Evolutionary conservation across 2,329 filamentous ascomycete genomes (phyloP).

Genomic region (Plectosphaerella sp.): DNA sequence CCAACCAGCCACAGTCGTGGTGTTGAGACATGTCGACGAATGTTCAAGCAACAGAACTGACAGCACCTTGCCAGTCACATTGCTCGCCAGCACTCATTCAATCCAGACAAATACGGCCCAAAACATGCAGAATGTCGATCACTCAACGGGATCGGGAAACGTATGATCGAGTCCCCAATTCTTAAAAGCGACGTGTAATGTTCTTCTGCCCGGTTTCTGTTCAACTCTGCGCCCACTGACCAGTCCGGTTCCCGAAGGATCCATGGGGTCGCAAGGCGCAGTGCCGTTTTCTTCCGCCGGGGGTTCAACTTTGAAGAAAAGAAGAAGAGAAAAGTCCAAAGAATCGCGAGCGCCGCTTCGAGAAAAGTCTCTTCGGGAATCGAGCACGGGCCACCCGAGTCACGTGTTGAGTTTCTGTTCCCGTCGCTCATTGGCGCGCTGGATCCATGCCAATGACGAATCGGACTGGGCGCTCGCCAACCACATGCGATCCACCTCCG

Average conservation of each 20-base stretch:
- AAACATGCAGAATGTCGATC: slow-evolving; percentile 41
- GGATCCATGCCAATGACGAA: too few species aligned
- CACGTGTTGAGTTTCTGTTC: neutral
- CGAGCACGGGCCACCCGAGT: neutral
- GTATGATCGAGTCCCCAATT: slow-evolving; percentile 55
- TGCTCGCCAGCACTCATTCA: too few species aligned
- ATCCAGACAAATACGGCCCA: too few species aligned
- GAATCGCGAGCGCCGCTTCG: too few species aligned
- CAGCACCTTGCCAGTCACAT: too few species aligned
- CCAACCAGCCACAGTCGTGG: too few species aligned
- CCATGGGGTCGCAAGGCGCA: slow-evolving; percentile 27
- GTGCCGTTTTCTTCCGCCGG: slow-evolving; percentile 53
- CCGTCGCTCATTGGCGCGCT: too few species aligned
- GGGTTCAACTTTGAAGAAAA: slow-evolving; percentile 51
- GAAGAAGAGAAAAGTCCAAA: slow-evolving; percentile 23
- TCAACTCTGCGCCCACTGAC: slow-evolving; percentile 48
- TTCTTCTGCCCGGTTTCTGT: slow-evolving; percentile 53
- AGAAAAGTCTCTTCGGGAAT: neutral
- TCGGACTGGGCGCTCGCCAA: slow-evolving; percentile 4
- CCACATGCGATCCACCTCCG: slow-evolving; percentile 1
- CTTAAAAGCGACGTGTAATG: slow-evolving; percentile 54
- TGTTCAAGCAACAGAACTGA: too few species aligned
- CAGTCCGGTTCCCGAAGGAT: slow-evolving; percentile 4
- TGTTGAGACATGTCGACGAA: too few species aligned
- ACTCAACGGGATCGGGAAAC: slow-evolving; percentile 62